phyloP scores from a whole-genome alignment of 306 rosid species.

The Sophora flavescens region DNA sequence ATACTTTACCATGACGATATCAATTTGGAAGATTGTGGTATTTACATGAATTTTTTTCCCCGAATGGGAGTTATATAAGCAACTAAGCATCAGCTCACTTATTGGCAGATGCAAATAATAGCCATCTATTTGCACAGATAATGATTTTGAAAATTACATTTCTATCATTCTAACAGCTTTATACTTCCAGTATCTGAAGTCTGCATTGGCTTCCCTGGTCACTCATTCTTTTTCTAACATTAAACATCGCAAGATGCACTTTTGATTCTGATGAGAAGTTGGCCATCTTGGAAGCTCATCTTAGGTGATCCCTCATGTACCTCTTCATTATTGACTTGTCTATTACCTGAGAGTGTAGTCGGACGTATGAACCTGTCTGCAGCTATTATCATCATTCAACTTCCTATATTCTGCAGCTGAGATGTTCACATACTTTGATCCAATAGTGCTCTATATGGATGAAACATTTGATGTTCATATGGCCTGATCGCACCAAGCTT shows the following conservation, averaged over 20 bases:
- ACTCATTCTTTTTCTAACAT: conserved; percentile 35
- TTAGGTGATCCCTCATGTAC: conserved; percentile 14
- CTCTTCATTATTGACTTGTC: conserved; percentile 23
- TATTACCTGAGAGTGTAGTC: neutral
- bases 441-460: conserved; percentile 18
- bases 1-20: conserved; percentile 12
- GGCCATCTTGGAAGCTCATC: conserved; percentile 33
- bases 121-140: conserved; percentile 5
- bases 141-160: conserved; percentile 19
- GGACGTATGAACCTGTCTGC: conserved; percentile 20
- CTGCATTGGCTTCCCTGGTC: conserved; percentile 42
- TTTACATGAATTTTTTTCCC: conserved; percentile 7
- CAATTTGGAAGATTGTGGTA: neutral
- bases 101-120: conserved; percentile 40
- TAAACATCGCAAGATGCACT: conserved; percentile 31
- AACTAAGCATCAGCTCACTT: conserved; percentile 23
- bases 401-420: conserved; percentile 20
- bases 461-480: conserved; percentile 34
- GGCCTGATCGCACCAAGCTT: conserved; percentile 23
- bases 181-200: conserved; percentile 40
- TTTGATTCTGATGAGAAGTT: conserved; percentile 35
- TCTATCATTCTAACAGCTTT: conserved; percentile 31
- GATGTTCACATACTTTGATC: conserved; percentile 24
- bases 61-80: neutral
- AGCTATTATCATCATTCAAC: too few relatives aligned